These are phyloP conservation scores for Trametes pubescens DNA, from an alignment of 1,284 basidiomycete species.

Conservation along the genomic window DNA sequence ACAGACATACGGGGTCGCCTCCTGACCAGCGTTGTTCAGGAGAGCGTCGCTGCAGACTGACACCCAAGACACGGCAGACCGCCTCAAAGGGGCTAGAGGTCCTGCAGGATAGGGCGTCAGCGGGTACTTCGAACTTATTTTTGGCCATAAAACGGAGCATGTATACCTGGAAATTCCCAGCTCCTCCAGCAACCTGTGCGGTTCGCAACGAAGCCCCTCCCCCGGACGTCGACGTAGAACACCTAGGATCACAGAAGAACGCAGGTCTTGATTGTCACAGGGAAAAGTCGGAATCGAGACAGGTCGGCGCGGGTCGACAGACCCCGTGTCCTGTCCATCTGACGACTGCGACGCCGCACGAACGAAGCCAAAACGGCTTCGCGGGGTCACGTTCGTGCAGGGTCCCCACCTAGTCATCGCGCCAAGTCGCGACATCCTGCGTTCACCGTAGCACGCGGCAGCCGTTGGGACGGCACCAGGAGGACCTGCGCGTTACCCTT, in stretches of 20 bases:
- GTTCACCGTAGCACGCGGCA: slow-evolving; percentile 5
- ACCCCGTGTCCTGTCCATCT: slow-evolving; percentile 34
- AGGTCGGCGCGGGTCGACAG: slow-evolving; percentile 20
- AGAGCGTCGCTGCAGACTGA: background rate
- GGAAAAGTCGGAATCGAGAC: slow-evolving; percentile 25
- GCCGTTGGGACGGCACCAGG: slow-evolving; percentile 10
- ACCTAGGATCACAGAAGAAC: slow-evolving; percentile 21
- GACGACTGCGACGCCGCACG: slow-evolving; percentile 25
- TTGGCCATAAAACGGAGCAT: slow-evolving; percentile 16
- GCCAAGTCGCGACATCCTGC: slow-evolving; percentile 23
- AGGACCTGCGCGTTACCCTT: slow-evolving; percentile 12
- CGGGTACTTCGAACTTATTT: slow-evolving; percentile 18
- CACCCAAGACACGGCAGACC: background rate
- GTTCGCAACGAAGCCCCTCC: slow-evolving; percentile 12
- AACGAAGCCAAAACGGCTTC: slow-evolving; percentile 16
- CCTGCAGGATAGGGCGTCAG: slow-evolving; percentile 15
- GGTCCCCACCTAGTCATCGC: slow-evolving; percentile 17
- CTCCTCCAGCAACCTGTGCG: slow-evolving; percentile 5
- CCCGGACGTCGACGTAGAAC: slow-evolving; percentile 16
- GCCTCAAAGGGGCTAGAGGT: background rate
- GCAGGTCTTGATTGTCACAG: slow-evolving; percentile 23
- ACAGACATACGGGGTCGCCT: background rate
- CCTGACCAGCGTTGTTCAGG: slow-evolving; percentile 3
- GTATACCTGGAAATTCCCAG: slow-evolving; percentile 21
- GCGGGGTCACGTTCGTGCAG: slow-evolving; percentile 27